Conservation (phyloP, 2,329 filamentous ascomycete species). For the Zasmidium angulare region DNA sequence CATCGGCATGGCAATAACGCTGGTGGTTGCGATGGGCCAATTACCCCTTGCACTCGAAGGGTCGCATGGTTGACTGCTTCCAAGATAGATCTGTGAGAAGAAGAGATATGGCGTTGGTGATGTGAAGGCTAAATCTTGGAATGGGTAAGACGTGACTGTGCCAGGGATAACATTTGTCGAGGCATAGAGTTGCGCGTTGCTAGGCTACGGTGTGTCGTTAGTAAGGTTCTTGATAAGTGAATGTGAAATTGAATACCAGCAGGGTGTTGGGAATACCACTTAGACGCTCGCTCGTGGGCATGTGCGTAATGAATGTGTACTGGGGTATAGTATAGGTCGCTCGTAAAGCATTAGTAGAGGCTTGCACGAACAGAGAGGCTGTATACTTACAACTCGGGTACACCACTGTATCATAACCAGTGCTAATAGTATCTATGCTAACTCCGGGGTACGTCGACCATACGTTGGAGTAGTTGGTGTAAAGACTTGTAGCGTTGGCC, state of each 20-base stretch:
- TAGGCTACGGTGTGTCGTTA: background rate
- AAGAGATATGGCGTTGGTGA: background rate
- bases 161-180: background rate
- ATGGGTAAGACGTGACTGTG: background rate
- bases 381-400: background rate
- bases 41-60: background rate
- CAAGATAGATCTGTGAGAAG: background rate
- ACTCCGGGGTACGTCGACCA: background rate
- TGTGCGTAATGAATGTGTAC: conserved; percentile 3
- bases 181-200: background rate
- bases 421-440: background rate
- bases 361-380: background rate
- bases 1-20: conserved; percentile 5
- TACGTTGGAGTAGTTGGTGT: background rate
- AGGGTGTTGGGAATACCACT: background rate
- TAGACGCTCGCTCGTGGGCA: background rate
- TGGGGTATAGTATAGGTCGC: background rate
- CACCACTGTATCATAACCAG: background rate
- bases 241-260: background rate
- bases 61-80: conserved; percentile 1
- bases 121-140: conserved; percentile 5
- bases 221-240: background rate
- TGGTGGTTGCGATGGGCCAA: background rate
- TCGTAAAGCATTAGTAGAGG: background rate
- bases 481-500: background rate